Evolutionary conservation across 352 stramenopile species (phyloP).

Genomic region (Globisporangium heterothallicum): DNA sequence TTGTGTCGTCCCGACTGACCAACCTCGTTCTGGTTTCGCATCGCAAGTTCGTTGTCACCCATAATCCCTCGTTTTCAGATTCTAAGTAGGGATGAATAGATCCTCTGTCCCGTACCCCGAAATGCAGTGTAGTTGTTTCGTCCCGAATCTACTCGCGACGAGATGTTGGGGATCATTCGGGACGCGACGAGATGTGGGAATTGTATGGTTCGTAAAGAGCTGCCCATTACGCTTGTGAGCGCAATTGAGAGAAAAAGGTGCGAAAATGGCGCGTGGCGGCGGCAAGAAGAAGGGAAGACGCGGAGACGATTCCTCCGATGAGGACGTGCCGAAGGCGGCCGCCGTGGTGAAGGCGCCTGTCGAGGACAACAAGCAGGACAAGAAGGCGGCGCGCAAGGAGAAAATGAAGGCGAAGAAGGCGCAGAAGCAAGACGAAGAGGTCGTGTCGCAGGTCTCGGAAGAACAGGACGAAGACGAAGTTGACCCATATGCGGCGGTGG

Average conservation of each 20-base stretch:
- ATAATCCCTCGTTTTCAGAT: constrained; percentile 29
- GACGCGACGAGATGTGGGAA: neutral
- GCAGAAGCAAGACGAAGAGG: constrained; percentile 34
- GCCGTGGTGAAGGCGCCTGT: constrained; percentile 19
- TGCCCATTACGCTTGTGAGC: too few species aligned
- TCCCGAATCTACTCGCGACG: too few species aligned
- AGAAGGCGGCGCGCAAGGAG: constrained; percentile 78
- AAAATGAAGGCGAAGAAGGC: constrained; percentile 63
- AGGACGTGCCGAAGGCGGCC: constrained; percentile 30
- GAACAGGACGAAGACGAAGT: constrained; percentile 26
- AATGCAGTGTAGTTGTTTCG: too few species aligned
- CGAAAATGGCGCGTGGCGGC: constrained; percentile 42
- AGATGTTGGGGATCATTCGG: too few species aligned
- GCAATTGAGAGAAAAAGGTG: neutral
- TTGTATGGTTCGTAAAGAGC: constrained; percentile 15
- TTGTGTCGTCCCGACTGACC: neutral
- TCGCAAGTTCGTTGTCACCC: constrained; percentile 37
- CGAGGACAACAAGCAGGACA: constrained; percentile 38
- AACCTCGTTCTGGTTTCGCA: constrained; percentile 11
- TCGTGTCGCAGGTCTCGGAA: constrained; percentile 23
- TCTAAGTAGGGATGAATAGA: neutral
- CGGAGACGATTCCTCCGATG: constrained; percentile 71
- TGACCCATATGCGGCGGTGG: constrained; percentile 56
- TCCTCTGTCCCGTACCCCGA: too few species aligned
- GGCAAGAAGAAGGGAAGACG: constrained; percentile 81